Conservation (phyloP, 2,329 filamentous ascomycete species). For the Stagonosporopsis cucurbitacearum region DNA sequence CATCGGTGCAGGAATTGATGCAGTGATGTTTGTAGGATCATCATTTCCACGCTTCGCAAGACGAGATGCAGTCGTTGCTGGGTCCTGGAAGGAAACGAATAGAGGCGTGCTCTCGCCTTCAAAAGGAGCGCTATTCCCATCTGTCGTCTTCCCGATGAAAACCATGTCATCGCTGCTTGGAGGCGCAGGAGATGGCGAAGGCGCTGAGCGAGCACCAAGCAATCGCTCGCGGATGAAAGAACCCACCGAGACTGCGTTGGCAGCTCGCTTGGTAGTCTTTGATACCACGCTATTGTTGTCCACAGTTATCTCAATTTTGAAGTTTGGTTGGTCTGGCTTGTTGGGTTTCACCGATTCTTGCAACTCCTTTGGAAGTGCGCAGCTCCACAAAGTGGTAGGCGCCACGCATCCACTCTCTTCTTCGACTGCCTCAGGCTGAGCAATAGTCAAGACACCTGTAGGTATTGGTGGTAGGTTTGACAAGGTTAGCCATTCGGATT, state of each 20-base stretch:
- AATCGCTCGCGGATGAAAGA: constrained; percentile 42
- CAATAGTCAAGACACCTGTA: constrained; percentile 80
- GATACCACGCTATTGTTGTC: constrained; percentile 57
- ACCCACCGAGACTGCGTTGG: constrained; percentile 58
- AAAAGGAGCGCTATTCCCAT: constrained; percentile 72
- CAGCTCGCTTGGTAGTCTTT: constrained; percentile 61
- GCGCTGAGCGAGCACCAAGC: constrained; percentile 36
- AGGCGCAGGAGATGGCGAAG: constrained; percentile 61
- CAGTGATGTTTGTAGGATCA: constrained; percentile 52
- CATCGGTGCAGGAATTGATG: constrained; percentile 68
- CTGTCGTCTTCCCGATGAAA: constrained; percentile 87
- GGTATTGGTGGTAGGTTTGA: constrained; percentile 87
- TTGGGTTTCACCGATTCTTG: constrained; percentile 70
- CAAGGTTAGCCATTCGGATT: constrained; percentile 76
- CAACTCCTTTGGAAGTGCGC: constrained; percentile 78
- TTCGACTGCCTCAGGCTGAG: constrained; percentile 71
- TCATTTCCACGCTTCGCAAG: constrained; percentile 47
- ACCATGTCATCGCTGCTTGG: constrained; percentile 73
- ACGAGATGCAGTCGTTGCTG: constrained; percentile 34
- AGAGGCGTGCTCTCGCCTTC: constrained; percentile 88
- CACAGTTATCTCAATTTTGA: constrained; percentile 76
- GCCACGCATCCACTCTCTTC: constrained; percentile 73
- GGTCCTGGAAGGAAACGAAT: constrained; percentile 74
- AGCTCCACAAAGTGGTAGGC: constrained; percentile 83
- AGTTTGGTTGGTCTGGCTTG: constrained; percentile 73